These are phyloP conservation scores for Comarum palustre DNA, from an alignment of 306 rosid genomes.

Conservation along the genomic window DNA sequence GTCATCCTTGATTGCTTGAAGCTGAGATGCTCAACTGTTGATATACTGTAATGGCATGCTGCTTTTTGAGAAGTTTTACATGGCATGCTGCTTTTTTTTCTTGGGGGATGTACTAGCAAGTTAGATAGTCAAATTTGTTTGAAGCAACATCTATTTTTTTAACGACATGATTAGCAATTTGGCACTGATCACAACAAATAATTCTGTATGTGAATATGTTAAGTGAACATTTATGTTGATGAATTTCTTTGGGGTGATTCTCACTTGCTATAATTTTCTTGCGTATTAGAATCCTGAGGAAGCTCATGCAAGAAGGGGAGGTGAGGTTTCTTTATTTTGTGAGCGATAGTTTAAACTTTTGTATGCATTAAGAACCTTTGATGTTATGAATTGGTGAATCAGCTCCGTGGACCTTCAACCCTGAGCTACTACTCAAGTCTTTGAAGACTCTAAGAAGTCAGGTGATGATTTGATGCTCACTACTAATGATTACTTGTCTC, in stretches of 20 bases:
- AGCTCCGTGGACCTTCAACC: conserved; percentile 99
- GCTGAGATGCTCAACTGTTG: not conserved
- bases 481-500: conserved; percentile 11
- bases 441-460: conserved; percentile 67
- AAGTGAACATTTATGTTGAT: conserved; percentile 11
- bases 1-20: not conserved
- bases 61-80: not conserved
- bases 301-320: conserved; percentile 98
- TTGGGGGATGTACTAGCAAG: not conserved
- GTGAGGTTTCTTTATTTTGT: conserved; percentile 46
- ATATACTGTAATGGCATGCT: not conserved
- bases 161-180: not conserved
- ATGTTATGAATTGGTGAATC: conserved; percentile 50
- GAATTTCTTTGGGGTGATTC: conserved; percentile 17
- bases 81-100: not conserved
- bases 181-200: not conserved
- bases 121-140: not conserved
- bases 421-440: conserved; percentile 53
- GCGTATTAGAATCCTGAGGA: conserved; percentile 73
- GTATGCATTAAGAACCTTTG: conserved; percentile 22
- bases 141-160: not conserved
- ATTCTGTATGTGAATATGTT: conserved; percentile 3
- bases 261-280: conserved; percentile 33
- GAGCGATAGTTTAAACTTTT: conserved; percentile 28
- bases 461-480: conserved; percentile 44